A percentile compares a stretch with the other conserved stretches of the same genome.
Conservation (phyloP, 2,329 filamentous ascomycete genomes). For the Hymenoscyphus fraxineus region DNA sequence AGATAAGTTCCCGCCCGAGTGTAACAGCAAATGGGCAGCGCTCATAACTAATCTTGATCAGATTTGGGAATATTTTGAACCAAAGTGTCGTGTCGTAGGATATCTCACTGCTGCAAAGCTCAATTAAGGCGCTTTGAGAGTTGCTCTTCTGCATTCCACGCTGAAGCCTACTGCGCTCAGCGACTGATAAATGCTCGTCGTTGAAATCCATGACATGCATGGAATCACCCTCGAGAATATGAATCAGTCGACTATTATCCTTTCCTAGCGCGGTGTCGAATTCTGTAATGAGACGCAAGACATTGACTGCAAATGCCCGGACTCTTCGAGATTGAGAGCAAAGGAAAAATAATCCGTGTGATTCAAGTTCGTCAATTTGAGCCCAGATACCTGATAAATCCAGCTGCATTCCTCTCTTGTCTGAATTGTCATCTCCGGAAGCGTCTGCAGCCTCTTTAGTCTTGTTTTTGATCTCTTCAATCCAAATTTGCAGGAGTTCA, state of each 20-base stretch:
- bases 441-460: constrained; percentile 68
- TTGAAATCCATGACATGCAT: constrained; percentile 87
- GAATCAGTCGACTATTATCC: constrained; percentile 70
- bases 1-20: constrained; percentile 86
- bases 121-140: constrained; percentile 80
- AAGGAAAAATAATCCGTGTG: constrained; percentile 92
- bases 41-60: constrained; percentile 86
- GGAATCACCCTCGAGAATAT: constrained; percentile 87
- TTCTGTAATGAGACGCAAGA: constrained; percentile 85
- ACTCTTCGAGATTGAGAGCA: constrained; percentile 93
- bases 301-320: constrained; percentile 84
- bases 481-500: constrained; percentile 93
- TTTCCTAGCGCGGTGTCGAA: constrained; percentile 88
- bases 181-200: constrained; percentile 84
- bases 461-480: constrained; percentile 89
- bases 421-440: constrained; percentile 58
- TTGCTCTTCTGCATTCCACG: constrained; percentile 83
- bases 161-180: constrained; percentile 87
- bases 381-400: constrained; percentile 86
- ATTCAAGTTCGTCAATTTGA: constrained; percentile 94
- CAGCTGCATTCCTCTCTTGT: constrained; percentile 70
- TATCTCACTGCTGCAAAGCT: constrained; percentile 91
- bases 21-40: constrained; percentile 89
- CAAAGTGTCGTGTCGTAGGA: constrained; percentile 93
- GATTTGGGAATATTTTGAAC: constrained; percentile 97